Base-by-base conservation (phyloP, 768 basidiomycete species). In the Leucogyrophana mollusca region DNA sequence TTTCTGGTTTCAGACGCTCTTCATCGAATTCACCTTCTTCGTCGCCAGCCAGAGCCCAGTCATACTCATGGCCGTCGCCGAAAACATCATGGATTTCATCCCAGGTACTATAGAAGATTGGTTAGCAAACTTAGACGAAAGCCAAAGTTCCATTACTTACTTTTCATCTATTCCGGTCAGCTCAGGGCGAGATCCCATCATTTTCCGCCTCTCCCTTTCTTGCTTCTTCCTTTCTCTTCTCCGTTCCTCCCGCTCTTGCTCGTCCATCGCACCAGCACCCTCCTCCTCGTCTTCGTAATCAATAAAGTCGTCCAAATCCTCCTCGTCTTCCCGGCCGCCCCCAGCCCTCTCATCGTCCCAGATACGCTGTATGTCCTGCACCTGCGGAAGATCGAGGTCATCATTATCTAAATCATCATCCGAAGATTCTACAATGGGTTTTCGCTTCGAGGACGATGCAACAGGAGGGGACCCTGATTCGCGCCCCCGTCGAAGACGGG, bases 61-160 rank as follows among this genome's bases (percentile, higher is more conserved):
- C 93, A 62, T 95, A 99, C 54, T 98, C 94, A 56, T 87, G 85
- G 6, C 96, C 96, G 53, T 94, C 90, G 25, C 96, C 96, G 54
- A 99, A 99, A 1, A 98, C 91, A 48, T 92, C 94, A 51, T 89
- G 86, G 21, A 98, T 88, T 68, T 97, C 96, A 38, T 90, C 87
- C 92, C 93, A 96, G 21, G 92, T 87, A 58, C 92, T 95, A 54
- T 2, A 51, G 51, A 46, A 4, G 35, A n/a, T 25, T 54, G 46
- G 54, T 58, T 49, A 45, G 49, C 24, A 36, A 43, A 14, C 22
- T 45, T 42, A 36, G 21, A 30, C n/a, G 34, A 34, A 16, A 40
- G 17, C 30, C 6, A 36, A 48, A 23, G 14, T 37, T 9, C 14
- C 11, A 44, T 32, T 34, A 77, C 89, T 68, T 62, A 90, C 92